Evolutionary conservation across 257 asterid genomes (phyloP).

Genomic region (Lantana camara): DNA sequence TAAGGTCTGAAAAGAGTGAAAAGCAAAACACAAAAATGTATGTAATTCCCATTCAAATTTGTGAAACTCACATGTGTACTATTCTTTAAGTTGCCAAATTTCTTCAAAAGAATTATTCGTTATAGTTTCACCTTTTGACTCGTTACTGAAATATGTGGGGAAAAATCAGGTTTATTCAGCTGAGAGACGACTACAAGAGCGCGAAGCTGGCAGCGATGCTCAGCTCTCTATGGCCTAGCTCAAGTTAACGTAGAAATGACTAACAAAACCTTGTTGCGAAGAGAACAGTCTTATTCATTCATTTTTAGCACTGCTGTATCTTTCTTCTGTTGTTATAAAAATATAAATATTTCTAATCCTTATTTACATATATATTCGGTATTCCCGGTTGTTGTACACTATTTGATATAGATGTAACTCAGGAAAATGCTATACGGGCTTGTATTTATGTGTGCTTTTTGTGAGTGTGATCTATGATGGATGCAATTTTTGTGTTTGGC

Average conservation of each 20-base stretch:
- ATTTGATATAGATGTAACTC: not conserved
- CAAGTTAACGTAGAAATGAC: constrained; percentile 20
- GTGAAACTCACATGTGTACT: too few relatives aligned
- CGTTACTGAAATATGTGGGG: constrained; percentile 15
- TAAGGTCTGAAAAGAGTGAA: too few relatives aligned
- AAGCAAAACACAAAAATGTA: too few relatives aligned
- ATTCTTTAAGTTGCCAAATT: not conserved
- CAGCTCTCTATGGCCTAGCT: constrained; percentile 63
- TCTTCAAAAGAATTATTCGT: not conserved
- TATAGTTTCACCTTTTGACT: not conserved
- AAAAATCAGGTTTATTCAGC: constrained; percentile 89
- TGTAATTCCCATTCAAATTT: too few relatives aligned
- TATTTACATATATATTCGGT: not conserved
- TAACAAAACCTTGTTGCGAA: not conserved
- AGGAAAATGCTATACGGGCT: constrained; percentile 14
- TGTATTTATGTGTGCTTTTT: constrained; percentile 17
- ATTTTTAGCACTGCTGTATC: too few relatives aligned
- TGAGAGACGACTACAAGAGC: constrained; percentile 96
- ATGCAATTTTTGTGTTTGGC: not conserved
- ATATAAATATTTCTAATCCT: not conserved
- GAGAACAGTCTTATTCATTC: not conserved
- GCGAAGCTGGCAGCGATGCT: constrained; percentile 91
- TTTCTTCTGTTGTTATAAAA: constrained; percentile 3
- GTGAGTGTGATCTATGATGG: constrained; percentile 1
- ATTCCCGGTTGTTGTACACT: not conserved